phyloP scores from a whole-genome alignment of 2,329 filamentous ascomycete species.

The Penicillium decumbens region DNA sequence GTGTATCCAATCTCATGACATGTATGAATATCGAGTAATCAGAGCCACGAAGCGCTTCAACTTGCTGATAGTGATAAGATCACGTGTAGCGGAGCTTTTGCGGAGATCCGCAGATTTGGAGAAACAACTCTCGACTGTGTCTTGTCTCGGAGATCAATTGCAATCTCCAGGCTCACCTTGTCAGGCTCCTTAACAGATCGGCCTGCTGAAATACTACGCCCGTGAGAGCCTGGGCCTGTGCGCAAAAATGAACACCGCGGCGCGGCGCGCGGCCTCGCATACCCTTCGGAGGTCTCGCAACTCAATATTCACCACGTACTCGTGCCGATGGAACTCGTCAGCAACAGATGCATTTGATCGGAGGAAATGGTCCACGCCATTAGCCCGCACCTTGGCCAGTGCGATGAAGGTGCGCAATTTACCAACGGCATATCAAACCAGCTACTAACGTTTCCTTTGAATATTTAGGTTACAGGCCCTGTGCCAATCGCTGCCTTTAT shows the following conservation, averaged over 20 bases:
- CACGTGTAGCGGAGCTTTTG: constrained; percentile 27
- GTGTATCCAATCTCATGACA: constrained; percentile 17
- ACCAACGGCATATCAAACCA: not conserved
- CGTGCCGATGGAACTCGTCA: constrained; percentile 30
- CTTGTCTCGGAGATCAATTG: not conserved
- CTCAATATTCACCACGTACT: constrained; percentile 11
- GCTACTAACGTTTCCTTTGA: constrained; percentile 1
- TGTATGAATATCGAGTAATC: constrained; percentile 18
- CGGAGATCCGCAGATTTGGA: constrained; percentile 22
- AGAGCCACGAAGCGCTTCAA: not conserved
- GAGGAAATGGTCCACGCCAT: constrained; percentile 81
- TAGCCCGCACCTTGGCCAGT: constrained; percentile 80
- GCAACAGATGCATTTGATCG: constrained; percentile 27
- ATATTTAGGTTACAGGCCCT: constrained; percentile 71
- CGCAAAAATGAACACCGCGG: constrained; percentile 27
- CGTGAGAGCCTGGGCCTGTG: not conserved
- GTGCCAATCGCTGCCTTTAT: constrained; percentile 91
- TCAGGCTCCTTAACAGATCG: not conserved
- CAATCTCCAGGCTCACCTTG: not conserved
- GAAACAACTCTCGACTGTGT: constrained; percentile 2
- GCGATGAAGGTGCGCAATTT: constrained; percentile 68
- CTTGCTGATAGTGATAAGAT: constrained; percentile 16
- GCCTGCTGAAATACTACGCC: not conserved
- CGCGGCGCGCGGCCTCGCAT: constrained; percentile 28
- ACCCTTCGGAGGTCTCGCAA: constrained; percentile 21